Evolutionary conservation across 495 filamentous ascomycete species (phyloP), one percentile per base, ranked within the genome.

Genomic region (Podospora appendiculata): DNA sequence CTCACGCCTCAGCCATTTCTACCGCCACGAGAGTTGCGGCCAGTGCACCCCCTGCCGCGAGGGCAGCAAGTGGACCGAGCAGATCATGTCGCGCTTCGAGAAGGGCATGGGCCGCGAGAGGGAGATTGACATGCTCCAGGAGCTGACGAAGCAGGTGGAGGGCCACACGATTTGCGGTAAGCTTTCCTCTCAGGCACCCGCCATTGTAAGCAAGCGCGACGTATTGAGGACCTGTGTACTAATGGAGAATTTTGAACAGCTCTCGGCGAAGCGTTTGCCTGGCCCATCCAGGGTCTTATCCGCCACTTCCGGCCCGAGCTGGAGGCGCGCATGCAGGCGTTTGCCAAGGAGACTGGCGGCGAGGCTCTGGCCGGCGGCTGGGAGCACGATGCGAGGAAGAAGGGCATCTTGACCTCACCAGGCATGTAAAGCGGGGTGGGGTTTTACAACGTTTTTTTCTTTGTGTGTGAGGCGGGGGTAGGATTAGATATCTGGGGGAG

Each of bases 81-180:
- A 97, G 76, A 96, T 98, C 69, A 98, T 98, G 93, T 75, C 86
- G 68, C 85, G 93, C 47, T 90, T 98, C 61, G 88, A 95, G 78
- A 87, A 84, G 69, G 93, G 93, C 50, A 80, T 88, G 65, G 93
- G 86, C 48, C 81, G 89, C 47, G 84, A 84, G 67, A 75, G 93
- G 40, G 93, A 98, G 73, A 98, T 98, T 68, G 93, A 98, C 70
- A 98, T 98, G 93, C 80, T 98, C 54, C 93, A 97, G 76, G 93
- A 98, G 77, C 73, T 98, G 54, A 98, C 93, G 49, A 97, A 97
- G 79, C 94, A 97, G 74, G 93, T 98, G 47, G 93, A 98, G 76
- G 93, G 93, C 13, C 93, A 97, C 75, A 96, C 93, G 12, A 98
- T 98, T 56, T 98, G 93, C 72, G 93, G 82, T 84, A 76, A 63